These are phyloP conservation scores for Wickerhamiella dianesei DNA, from an alignment of 805 yeast species.

Conservation along the genomic window DNA sequence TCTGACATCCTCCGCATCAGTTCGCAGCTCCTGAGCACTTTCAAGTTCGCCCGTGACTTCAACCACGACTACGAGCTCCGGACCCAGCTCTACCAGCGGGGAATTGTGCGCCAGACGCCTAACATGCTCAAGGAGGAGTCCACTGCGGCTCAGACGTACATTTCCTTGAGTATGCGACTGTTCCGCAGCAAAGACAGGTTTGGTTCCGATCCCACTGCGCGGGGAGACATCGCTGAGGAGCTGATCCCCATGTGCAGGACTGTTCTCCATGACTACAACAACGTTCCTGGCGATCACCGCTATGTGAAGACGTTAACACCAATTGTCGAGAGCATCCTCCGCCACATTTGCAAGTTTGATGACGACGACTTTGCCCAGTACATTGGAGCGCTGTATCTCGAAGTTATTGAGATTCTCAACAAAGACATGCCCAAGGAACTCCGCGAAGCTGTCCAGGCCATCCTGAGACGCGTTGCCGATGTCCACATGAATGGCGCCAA, in stretches of 20 bases:
- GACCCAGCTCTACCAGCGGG: conserved; percentile 80
- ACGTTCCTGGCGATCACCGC: conserved; percentile 52
- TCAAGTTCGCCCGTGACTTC: conserved; percentile 71
- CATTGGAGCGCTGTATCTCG: conserved; percentile 14
- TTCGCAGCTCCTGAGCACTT: conserved; percentile 49
- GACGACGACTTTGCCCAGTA: conserved; percentile 45
- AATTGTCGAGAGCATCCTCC: conserved; percentile 75
- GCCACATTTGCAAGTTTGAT: conserved; percentile 67
- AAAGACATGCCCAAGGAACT: conserved; percentile 27
- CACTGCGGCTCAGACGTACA: conserved; percentile 73
- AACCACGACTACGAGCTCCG: conserved; percentile 81
- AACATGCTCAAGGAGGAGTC: conserved; percentile 86
- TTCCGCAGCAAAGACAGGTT: conserved; percentile 46
- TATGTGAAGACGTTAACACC: conserved; percentile 82
- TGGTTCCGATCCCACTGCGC: conserved; percentile 35
- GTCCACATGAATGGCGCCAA: conserved; percentile 14
- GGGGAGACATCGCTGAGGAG: conserved; percentile 38
- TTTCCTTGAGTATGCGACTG: conserved; percentile 65
- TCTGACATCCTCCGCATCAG: conserved; percentile 47
- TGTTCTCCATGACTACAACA: conserved; percentile 55
- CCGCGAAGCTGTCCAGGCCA: conserved; percentile 24
- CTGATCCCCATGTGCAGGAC: conserved; percentile 56
- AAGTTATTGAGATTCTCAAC: conserved; percentile 22
- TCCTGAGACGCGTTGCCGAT: conserved; percentile 37
- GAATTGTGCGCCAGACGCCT: conserved; percentile 84